Percentiles rank a stretch among this genome's conserved stretches.
phyloP scores from a whole-genome alignment of 768 basidiomycete genomes.

The Rhizopogon roseolus region DNA sequence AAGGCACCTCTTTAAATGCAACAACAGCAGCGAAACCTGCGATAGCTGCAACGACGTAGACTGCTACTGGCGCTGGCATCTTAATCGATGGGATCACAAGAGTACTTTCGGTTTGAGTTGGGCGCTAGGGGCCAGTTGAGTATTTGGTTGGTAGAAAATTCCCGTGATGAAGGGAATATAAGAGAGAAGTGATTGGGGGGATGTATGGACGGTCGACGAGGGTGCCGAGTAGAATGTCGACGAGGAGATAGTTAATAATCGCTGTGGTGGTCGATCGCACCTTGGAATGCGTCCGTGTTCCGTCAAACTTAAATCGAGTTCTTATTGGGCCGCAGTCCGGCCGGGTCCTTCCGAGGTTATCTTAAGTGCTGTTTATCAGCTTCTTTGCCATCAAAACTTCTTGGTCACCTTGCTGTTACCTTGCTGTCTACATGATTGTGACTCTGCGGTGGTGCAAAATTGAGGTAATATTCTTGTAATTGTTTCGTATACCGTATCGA shows the following conservation, averaged over 20 bases:
- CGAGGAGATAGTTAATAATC: neutral
- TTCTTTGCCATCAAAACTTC: neutral
- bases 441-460: too few relatives aligned
- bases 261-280: neutral
- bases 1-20: constrained; percentile 56
- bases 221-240: neutral
- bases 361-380: neutral
- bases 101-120: neutral
- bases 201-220: neutral
- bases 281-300: neutral
- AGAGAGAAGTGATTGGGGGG: neutral
- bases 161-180: neutral
- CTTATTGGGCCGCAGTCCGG: neutral
- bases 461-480: neutral
- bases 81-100: neutral
- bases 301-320: neutral
- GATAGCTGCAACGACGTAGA: constrained; percentile 48
- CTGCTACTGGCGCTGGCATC: constrained; percentile 31
- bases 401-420: neutral
- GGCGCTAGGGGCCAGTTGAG: neutral
- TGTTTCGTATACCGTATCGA: neutral
- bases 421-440: neutral
- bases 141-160: neutral
- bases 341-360: neutral
- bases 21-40: constrained; percentile 44